phyloP scores from a whole-genome alignment of 129 eudicot genomes.

The Deinandra increscens region DNA sequence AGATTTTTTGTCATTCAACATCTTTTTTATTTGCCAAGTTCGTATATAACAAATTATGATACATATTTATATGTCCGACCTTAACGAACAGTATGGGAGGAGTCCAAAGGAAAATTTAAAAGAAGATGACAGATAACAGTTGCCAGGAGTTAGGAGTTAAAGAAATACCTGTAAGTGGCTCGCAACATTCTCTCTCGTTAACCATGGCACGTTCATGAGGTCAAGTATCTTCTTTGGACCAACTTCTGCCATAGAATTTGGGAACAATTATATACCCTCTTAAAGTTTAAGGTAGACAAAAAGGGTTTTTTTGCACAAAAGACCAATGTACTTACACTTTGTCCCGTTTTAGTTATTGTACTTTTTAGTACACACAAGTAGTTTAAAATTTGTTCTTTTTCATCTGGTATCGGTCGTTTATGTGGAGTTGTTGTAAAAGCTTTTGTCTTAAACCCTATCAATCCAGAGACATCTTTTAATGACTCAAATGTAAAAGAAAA shows the following conservation, averaged over 20 bases:
- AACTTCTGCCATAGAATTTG: slow-evolving; percentile 64
- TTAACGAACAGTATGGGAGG: background rate
- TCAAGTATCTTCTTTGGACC: slow-evolving; percentile 98
- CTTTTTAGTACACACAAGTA: background rate
- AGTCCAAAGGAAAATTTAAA: background rate
- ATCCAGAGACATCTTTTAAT: background rate
- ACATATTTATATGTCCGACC: background rate
- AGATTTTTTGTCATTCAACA: no score
- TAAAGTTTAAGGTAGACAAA: slow-evolving; percentile 17
- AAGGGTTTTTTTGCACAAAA: background rate
- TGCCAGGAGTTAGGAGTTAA: slow-evolving; percentile 31
- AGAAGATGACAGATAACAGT: background rate
- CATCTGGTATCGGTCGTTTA: background rate
- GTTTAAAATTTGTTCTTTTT: background rate
- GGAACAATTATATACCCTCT: slow-evolving; percentile 2
- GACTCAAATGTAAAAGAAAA: background rate
- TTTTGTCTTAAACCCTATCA: background rate
- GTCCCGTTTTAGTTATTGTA: background rate
- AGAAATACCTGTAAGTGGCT: slow-evolving; percentile 93
- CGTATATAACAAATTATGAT: background rate
- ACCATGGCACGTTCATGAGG: slow-evolving; percentile 94
- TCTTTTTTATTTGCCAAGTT: no score
- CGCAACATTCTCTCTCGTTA: slow-evolving; percentile 97
- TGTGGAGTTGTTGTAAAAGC: background rate
- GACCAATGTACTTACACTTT: background rate